Evolutionary conservation across 2,329 filamentous ascomycete species (phyloP), one percentile per base, ranked within the genome.

Genomic region (Trichoderma harzianum): DNA sequence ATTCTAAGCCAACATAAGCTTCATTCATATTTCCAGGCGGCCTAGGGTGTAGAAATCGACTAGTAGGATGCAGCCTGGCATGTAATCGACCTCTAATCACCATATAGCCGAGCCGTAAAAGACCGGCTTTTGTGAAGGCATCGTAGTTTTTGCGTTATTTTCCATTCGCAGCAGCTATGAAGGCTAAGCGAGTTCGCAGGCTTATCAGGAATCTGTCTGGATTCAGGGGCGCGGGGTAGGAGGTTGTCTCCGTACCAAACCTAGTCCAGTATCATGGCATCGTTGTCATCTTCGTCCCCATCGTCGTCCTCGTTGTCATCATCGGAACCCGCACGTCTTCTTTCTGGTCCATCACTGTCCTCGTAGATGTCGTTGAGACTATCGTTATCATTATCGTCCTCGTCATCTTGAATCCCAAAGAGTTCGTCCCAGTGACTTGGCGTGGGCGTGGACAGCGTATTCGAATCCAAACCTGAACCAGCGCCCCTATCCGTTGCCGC

Each of bases 381-480:
- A 10, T 70, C 69, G 16, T 73, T 76, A 8, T 78, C 76, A n/a
- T 73, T 76, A 8, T 78, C 76, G 16, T 75, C 76, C 7, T 77
- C 75, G 60, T 77, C 74, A 5, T 72, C 72, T 12, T 74, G 62
- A 12, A 74, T 72, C 3, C 72, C 73, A 18, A 73, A 66, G 18
- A 83, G 70, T 18, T 82, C 80, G 7, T 78, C 76, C 82, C 81
- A 83, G 32, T 74, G 76, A 5, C 67, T 72, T 7, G 81, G 82
- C 10, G 82, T 83, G 2, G 80, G 79, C 14, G 76, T 80, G 7
- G 81, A 82, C 47, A 81, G 58, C 18, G 68, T 69, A 26, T 67
- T 74, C 32, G 63, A 21, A 12, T 60, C 53, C 18, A 36, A 5
- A 26, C 39, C 26, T 26, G 69, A 63, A 10, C 61, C 14, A 16